These are phyloP conservation scores for Stemphylium vesicarium DNA, from an alignment of 2,329 filamentous ascomycete species.

Conservation along the genomic window DNA sequence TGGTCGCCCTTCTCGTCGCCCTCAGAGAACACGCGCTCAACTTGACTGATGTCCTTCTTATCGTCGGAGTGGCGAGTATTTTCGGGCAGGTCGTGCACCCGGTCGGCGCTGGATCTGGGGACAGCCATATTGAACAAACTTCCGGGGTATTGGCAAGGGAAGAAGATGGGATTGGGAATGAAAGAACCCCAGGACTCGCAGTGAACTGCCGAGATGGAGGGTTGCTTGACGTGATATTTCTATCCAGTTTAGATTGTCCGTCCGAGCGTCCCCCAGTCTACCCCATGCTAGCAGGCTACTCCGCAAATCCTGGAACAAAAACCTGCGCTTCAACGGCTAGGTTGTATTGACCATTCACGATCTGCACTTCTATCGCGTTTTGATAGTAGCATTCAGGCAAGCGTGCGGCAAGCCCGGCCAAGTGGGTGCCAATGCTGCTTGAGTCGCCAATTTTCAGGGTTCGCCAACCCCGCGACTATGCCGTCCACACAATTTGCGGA, in stretches of 20 bases:
- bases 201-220: constrained; percentile 21
- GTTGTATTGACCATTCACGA: constrained; percentile 14
- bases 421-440: constrained; percentile 15
- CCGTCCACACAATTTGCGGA: constrained; percentile 27
- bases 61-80: constrained; percentile 19
- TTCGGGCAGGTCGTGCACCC: constrained; percentile 24
- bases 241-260: constrained; percentile 28
- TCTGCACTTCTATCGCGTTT: neutral
- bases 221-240: constrained; percentile 30
- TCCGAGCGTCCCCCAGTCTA: constrained; percentile 28
- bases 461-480: constrained; percentile 15
- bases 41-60: constrained; percentile 50
- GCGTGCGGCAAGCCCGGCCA: constrained; percentile 4
- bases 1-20: constrained; percentile 58
- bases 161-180: constrained; percentile 15
- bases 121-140: constrained; percentile 29
- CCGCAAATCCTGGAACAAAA: constrained; percentile 25
- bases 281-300: constrained; percentile 30
- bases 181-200: constrained; percentile 23
- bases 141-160: constrained; percentile 15
- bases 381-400: constrained; percentile 1
- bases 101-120: constrained; percentile 22
- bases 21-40: constrained; percentile 58
- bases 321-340: constrained; percentile 20
- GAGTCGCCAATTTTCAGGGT: constrained; percentile 21